phyloP scores from a whole-genome alignment of 768 basidiomycete species.

The Leccinum obscurum region DNA sequence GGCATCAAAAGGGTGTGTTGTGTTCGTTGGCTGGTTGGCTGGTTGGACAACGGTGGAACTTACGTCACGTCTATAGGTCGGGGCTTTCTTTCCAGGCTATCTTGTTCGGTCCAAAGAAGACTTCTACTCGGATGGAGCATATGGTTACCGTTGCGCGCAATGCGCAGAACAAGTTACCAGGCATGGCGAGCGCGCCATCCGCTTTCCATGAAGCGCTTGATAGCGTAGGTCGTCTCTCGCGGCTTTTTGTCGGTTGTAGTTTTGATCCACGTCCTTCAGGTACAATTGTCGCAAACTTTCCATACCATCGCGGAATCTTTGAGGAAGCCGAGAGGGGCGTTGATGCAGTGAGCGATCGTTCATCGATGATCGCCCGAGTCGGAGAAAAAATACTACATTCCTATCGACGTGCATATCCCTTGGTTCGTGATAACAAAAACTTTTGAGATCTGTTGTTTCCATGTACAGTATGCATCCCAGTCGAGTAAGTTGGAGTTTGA shows the following conservation, averaged over 20 bases:
- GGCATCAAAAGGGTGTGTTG: conserved; percentile 32
- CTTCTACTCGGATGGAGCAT: conserved; percentile 31
- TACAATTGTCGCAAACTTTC: conserved; percentile 54
- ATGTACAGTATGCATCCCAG: background rate
- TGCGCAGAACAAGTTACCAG: conserved; percentile 38
- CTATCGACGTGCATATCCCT: background rate
- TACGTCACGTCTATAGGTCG: conserved; percentile 36
- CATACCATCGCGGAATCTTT: conserved; percentile 56
- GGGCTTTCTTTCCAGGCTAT: conserved; percentile 59
- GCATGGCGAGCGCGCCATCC: conserved; percentile 36
- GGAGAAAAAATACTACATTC: background rate
- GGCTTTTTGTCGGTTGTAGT: background rate
- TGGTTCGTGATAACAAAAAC: background rate
- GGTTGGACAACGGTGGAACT: background rate
- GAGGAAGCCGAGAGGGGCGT: conserved; percentile 49
- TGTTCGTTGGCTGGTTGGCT: background rate
- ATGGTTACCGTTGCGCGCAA: conserved; percentile 53
- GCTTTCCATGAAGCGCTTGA: conserved; percentile 52
- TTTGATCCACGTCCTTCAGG: conserved; percentile 30
- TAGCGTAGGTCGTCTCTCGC: conserved; percentile 36
- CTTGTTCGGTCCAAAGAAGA: conserved; percentile 45
- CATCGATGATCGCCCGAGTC: background rate
- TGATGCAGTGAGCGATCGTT: conserved; percentile 34
- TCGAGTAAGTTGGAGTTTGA: background rate
- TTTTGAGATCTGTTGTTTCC: background rate